phyloP scores from a whole-genome alignment of 2,329 filamentous ascomycete species.

The Pseudogymnoascus sp. region DNA sequence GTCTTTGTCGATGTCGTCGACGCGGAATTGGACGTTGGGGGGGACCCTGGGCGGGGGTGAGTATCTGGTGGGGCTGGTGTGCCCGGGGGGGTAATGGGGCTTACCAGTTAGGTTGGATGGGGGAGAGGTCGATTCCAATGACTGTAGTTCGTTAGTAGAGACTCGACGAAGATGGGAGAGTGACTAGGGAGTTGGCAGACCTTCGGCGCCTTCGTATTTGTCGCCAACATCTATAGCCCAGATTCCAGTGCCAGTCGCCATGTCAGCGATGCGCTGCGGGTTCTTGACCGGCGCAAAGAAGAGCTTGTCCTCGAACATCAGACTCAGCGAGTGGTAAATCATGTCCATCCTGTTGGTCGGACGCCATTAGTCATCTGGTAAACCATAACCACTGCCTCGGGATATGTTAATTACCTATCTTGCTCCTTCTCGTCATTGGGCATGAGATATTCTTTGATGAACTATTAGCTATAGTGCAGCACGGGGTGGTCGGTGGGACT shows the following conservation, averaged over 20 bases:
- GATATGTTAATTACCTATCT: conserved; percentile 1
- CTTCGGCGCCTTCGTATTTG: conserved; percentile 44
- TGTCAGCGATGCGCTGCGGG: conserved; percentile 36
- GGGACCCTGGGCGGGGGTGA: not conserved
- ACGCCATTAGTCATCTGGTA: not conserved
- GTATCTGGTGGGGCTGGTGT: not conserved
- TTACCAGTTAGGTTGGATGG: conserved; percentile 45
- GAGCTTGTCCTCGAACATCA: not conserved
- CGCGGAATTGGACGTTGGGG: conserved; percentile 13
- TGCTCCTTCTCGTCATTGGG: conserved; percentile 8
- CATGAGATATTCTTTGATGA: not conserved
- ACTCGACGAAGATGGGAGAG: not conserved
- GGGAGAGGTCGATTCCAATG: conserved; percentile 55
- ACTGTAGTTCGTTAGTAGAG: conserved; percentile 26
- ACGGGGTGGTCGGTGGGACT: not conserved
- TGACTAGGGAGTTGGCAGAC: not conserved
- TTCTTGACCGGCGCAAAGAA: conserved; percentile 35
- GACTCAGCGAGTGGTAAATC: not conserved
- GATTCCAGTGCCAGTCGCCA: conserved; percentile 45
- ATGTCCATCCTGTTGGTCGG: conserved; percentile 1
- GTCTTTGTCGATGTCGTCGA: conserved; percentile 50
- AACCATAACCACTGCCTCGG: not conserved
- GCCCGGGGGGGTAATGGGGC: conserved; percentile 15
- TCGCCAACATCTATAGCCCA: conserved; percentile 62
- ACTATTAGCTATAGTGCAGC: not conserved